A percentile compares a stretch with the other conserved stretches of the same genome.
phyloP scores from a whole-genome alignment of 805 yeast species.

The Wickerhamomyces chambardii region DNA sequence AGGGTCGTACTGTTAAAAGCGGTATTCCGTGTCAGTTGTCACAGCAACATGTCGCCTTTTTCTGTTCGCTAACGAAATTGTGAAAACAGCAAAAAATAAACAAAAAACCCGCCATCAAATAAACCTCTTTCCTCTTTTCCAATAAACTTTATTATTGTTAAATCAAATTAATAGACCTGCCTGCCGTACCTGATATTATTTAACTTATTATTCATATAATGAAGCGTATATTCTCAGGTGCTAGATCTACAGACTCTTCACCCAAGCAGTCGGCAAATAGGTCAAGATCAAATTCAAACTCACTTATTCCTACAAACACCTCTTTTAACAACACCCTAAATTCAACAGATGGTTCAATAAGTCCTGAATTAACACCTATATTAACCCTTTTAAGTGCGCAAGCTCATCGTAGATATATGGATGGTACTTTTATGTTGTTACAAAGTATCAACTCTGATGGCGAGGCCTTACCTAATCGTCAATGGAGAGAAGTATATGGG shows the following conservation, averaged over 20 bases:
- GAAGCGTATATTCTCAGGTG: slow-evolving; percentile 16
- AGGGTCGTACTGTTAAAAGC: too few species aligned
- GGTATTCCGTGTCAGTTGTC: too few species aligned
- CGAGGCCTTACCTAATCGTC: slow-evolving; percentile 62
- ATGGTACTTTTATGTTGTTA: slow-evolving; percentile 67
- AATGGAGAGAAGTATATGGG: slow-evolving; percentile 92
- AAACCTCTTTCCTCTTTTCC: too few species aligned
- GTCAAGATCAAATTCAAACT: slow-evolving; percentile 10
- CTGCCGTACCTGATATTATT: too few species aligned
- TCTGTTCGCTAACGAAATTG: too few species aligned
- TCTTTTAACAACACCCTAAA: neutral
- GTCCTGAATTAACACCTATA: slow-evolving; percentile 48
- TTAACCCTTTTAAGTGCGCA: slow-evolving; percentile 70
- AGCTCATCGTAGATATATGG: slow-evolving; percentile 63
- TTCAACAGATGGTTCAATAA: slow-evolving; percentile 7
- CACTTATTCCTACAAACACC: neutral
- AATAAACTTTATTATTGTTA: too few species aligned
- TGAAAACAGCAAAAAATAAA: too few species aligned
- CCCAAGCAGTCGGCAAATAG: slow-evolving; percentile 7
- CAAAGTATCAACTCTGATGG: slow-evolving; percentile 81
- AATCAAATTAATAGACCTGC: too few species aligned
- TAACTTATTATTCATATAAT: slow-evolving; percentile 4
- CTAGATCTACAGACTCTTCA: slow-evolving; percentile 9
- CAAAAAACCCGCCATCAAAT: too few species aligned
- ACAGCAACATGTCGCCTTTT: too few species aligned